Conservation (phyloP, 352 stramenopile species). For the Pythium sp. region DNA sequence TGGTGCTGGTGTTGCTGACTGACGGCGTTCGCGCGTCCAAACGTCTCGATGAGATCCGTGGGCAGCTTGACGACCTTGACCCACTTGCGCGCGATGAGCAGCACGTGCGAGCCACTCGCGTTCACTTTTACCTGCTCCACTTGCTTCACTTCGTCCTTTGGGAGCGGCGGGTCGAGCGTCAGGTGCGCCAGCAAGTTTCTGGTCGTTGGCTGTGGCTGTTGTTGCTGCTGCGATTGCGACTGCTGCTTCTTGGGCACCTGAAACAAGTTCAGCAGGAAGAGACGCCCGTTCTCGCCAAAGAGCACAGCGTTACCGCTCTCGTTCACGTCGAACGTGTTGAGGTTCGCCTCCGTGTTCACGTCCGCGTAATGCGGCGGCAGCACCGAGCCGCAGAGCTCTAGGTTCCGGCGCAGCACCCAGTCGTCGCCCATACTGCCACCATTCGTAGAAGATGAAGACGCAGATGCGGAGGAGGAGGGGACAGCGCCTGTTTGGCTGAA, state of each 20-base stretch:
- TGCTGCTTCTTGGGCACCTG: constrained; percentile 27
- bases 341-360: constrained; percentile 45
- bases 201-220: background rate
- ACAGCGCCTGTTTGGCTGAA: background rate
- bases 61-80: constrained; percentile 62
- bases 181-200: constrained; percentile 39
- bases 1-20: constrained; percentile 8
- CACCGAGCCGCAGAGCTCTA: constrained; percentile 66
- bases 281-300: constrained; percentile 36
- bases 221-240: constrained; percentile 3
- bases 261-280: constrained; percentile 61
- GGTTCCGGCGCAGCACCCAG: constrained; percentile 50
- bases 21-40: constrained; percentile 7
- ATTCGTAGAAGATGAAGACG: background rate
- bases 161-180: constrained; percentile 56
- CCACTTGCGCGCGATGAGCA: constrained; percentile 58
- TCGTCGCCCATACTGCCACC: constrained; percentile 23
- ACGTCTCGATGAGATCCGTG: constrained; percentile 11
- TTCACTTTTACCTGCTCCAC: constrained; percentile 67
- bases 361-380: constrained; percentile 48
- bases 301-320: constrained; percentile 49
- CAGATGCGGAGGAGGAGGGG: background rate
- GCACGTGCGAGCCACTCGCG: constrained; percentile 42
- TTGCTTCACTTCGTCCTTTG: constrained; percentile 36
- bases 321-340: constrained; percentile 69